Percentiles rank a stretch among this genome's conserved stretches.
phyloP scores from a whole-genome alignment of 495 filamentous ascomycete species.

The Neurospora sp. region DNA sequence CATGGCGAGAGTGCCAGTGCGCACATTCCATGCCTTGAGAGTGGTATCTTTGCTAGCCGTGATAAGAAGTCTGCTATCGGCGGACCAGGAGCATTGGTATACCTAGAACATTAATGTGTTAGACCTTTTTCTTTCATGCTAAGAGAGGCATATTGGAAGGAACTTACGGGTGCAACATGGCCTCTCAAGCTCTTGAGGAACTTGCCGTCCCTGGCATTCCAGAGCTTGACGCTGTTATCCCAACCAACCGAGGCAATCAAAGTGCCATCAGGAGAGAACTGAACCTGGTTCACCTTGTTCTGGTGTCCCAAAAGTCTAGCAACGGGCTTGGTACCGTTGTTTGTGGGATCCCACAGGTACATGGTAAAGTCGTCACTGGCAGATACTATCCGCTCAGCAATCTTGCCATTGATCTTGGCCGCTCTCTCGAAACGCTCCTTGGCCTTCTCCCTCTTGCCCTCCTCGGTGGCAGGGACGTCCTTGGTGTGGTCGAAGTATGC shows the following conservation, averaged over 20 bases:
- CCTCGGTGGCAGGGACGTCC: conserved; percentile 51
- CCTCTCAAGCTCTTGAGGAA: conserved; percentile 82
- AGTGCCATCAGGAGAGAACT: conserved; percentile 80
- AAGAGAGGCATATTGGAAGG: neutral
- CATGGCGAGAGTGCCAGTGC: conserved; percentile 66
- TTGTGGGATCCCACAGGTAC: conserved; percentile 85
- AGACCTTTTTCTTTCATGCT: neutral
- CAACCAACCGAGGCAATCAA: conserved; percentile 81
- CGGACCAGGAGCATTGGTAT: conserved; percentile 81
- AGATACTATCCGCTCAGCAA: conserved; percentile 78
- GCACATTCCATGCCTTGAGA: conserved; percentile 86
- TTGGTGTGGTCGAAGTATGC: conserved; percentile 73
- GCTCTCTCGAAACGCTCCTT: conserved; percentile 80
- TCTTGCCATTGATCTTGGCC: conserved; percentile 64
- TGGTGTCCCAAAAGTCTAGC: conserved; percentile 87
- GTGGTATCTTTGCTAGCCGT: conserved; percentile 88
- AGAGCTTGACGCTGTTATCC: conserved; percentile 53
- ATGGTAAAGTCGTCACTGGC: conserved; percentile 87
- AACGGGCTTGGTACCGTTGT: conserved; percentile 65
- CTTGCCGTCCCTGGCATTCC: conserved; percentile 47
- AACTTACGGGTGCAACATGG: conserved; percentile 64
- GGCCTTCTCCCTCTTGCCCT: conserved; percentile 65
- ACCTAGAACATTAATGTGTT: conserved; percentile 31
- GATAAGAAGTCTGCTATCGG: conserved; percentile 77
- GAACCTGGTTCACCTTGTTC: conserved; percentile 92